These are phyloP conservation scores for Antitrichia curtipendula DNA, from an alignment of 225 moss, liverwort and hornwort species.

Conservation along the genomic window DNA sequence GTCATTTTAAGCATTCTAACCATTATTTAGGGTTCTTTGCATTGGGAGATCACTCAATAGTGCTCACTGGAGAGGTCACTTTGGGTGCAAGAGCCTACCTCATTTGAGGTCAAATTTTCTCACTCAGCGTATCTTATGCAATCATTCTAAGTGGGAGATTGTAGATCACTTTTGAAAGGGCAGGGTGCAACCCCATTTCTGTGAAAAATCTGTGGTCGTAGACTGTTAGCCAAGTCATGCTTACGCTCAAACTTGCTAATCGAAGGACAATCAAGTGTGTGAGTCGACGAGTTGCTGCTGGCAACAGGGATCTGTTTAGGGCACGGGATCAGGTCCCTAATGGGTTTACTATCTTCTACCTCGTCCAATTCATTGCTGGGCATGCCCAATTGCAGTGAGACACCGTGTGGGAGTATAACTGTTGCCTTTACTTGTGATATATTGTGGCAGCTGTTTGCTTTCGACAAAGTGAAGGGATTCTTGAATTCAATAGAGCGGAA, in stretches of 20 bases:
- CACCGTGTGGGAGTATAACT: not conserved
- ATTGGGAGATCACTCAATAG: not conserved
- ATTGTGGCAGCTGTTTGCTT: conserved; percentile 54
- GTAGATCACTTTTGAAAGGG: not conserved
- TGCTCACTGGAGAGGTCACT: not conserved
- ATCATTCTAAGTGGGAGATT: not conserved
- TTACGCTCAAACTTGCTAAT: not conserved
- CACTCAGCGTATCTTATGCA: not conserved
- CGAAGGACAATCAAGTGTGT: not conserved
- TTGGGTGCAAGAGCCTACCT: not conserved
- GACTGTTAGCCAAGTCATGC: not conserved
- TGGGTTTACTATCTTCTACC: not conserved
- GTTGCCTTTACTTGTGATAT: not conserved
- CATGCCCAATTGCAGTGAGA: not conserved
- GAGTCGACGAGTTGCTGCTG: not conserved
- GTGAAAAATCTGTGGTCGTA: not conserved
- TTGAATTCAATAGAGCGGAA: conserved; percentile 47
- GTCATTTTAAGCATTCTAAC: not conserved
- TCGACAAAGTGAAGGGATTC: conserved; percentile 56
- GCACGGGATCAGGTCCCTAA: not conserved
- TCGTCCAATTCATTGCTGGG: not conserved
- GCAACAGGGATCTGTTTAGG: not conserved
- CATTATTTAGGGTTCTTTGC: not conserved
- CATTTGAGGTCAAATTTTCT: not conserved
- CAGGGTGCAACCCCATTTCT: not conserved